A percentile compares a stretch with the other conserved stretches of the same genome.
Conservation (phyloP, 805 yeast species). For the Maudiozyma turicensis region DNA sequence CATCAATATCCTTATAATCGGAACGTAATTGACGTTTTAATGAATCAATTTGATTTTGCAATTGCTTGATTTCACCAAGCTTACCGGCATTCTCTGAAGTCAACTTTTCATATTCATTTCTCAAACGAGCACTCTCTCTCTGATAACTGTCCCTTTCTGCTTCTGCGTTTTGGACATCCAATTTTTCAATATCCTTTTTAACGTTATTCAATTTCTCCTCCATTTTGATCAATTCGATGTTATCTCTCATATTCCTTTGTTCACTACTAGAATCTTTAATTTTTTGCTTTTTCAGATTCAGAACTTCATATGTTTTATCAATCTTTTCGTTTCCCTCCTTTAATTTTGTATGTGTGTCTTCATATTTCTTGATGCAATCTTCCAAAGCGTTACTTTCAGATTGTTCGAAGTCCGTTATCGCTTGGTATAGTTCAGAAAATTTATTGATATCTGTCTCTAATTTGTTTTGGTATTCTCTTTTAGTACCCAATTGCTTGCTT, state of each 20-base stretch:
- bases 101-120: constrained; percentile 40
- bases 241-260: constrained; percentile 55
- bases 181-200: constrained; percentile 32
- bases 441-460: background rate
- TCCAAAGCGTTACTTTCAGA: constrained; percentile 7
- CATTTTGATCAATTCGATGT: constrained; percentile 46
- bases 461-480: background rate
- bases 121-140: constrained; percentile 41
- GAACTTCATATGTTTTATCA: constrained; percentile 7
- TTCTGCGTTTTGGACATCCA: constrained; percentile 52
- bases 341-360: constrained; percentile 17
- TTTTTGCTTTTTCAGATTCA: constrained; percentile 23
- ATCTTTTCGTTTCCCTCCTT: constrained; percentile 10
- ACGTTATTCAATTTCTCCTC: constrained; percentile 31
- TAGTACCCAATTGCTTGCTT: background rate
- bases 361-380: constrained; percentile 16
- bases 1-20: constrained; percentile 63
- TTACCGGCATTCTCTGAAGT: constrained; percentile 65
- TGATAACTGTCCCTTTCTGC: constrained; percentile 52
- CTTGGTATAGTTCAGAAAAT: background rate
- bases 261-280: constrained; percentile 49
- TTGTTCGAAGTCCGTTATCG: constrained; percentile 8
- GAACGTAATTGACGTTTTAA: constrained; percentile 50
- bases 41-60: constrained; percentile 56
- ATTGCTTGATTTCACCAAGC: constrained; percentile 77